Evolutionary conservation across 2,329 filamentous ascomycete species (phyloP).

Genomic region (Coniella vitis): DNA sequence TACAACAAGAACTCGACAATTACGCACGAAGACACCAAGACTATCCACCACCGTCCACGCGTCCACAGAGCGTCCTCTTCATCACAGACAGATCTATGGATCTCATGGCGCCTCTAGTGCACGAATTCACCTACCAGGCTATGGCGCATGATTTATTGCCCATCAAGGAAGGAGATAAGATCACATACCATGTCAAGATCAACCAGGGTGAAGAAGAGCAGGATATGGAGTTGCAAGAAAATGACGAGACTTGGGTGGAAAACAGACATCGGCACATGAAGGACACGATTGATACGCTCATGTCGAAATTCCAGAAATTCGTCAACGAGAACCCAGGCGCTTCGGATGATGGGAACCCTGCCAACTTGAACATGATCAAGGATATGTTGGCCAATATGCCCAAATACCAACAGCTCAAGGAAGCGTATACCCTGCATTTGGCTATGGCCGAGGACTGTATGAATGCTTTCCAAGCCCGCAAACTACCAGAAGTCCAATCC

Average conservation of each 20-base stretch:
- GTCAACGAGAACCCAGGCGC: constrained; percentile 79
- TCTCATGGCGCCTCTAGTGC: constrained; percentile 74
- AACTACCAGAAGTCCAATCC: constrained; percentile 78
- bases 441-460: constrained; percentile 98
- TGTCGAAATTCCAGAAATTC: constrained; percentile 88
- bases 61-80: constrained; percentile 76
- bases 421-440: constrained; percentile 87
- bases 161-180: constrained; percentile 81
- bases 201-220: constrained; percentile 77
- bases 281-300: constrained; percentile 89
- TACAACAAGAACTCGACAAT: constrained; percentile 84
- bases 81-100: constrained; percentile 94
- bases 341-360: constrained; percentile 49
- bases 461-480: constrained; percentile 80
- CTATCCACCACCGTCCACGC: constrained; percentile 72
- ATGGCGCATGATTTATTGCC: constrained; percentile 93
- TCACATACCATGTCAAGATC: constrained; percentile 73
- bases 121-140: constrained; percentile 97
- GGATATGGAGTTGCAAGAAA: constrained; percentile 84
- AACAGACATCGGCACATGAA: constrained; percentile 97
- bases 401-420: constrained; percentile 93
- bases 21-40: constrained; percentile 79
- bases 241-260: constrained; percentile 91
- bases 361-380: constrained; percentile 83
- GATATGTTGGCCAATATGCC: constrained; percentile 95